A percentile compares a stretch with the other conserved stretches of the same genome.
Conservation (phyloP, 352 stramenopile genomes). For the Ophiocytium majus region DNA sequence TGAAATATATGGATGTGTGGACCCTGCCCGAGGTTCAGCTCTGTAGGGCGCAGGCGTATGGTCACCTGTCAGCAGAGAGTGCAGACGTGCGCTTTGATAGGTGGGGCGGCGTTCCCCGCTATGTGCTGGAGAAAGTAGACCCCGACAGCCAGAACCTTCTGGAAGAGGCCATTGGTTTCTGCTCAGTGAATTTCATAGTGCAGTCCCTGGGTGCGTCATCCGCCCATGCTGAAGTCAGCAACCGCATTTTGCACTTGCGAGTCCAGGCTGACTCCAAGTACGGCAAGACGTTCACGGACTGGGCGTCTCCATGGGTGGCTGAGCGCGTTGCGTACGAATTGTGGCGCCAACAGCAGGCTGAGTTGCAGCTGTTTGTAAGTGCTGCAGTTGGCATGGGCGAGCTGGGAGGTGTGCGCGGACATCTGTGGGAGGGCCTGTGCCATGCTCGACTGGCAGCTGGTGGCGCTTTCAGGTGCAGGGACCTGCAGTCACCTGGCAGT, state of each 20-base stretch:
- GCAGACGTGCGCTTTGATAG: background rate
- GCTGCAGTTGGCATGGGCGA: background rate
- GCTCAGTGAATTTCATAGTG: background rate
- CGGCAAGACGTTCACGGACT: background rate
- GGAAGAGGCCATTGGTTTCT: background rate
- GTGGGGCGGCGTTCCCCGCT: background rate
- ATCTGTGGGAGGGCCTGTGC: conserved; percentile 15
- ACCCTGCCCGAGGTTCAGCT: background rate
- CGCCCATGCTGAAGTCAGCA: background rate
- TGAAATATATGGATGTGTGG: background rate
- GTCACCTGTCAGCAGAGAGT: background rate
- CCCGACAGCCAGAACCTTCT: background rate
- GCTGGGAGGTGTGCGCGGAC: background rate
- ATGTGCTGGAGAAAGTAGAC: conserved; percentile 12
- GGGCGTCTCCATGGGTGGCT: conserved; percentile 9
- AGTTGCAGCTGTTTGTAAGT: background rate
- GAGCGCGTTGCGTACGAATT: background rate
- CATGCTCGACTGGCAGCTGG: conserved; percentile 6
- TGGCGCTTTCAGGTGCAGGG: background rate
- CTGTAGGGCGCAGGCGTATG: background rate
- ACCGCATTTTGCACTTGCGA: background rate
- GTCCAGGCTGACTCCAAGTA: background rate
- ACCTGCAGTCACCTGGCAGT: background rate
- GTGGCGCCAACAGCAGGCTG: background rate
- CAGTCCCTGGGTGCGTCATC: background rate